A percentile compares a stretch with the other conserved stretches of the same genome.
phyloP scores from a whole-genome alignment of 2,329 filamentous ascomycete genomes.

The Aspergillus glaucus region DNA sequence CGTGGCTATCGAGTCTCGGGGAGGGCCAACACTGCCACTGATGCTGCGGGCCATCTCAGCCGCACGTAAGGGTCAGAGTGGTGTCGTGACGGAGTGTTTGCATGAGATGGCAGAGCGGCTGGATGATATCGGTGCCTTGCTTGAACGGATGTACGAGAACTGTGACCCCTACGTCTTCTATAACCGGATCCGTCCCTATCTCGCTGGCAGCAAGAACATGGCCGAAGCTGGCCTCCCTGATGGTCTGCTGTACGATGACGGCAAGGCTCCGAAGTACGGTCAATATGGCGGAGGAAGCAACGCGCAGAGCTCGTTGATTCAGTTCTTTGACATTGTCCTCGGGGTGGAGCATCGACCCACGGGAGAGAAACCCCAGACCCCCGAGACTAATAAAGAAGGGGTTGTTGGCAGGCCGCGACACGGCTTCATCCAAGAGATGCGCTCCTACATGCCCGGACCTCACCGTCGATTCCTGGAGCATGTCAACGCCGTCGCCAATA shows the following conservation, averaged over 20 bases:
- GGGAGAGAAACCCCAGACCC: constrained; percentile 52
- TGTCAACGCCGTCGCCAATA: constrained; percentile 73
- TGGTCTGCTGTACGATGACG: constrained; percentile 83
- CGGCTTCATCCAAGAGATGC: constrained; percentile 97
- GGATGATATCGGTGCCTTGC: constrained; percentile 71
- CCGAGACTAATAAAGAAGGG: constrained; percentile 35
- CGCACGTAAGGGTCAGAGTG: constrained; percentile 62
- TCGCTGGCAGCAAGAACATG: constrained; percentile 98
- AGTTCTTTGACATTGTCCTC: constrained; percentile 92
- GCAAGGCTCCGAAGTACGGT: constrained; percentile 62
- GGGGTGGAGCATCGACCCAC: constrained; percentile 88
- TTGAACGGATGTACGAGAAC: constrained; percentile 88
- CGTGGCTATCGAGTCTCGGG: constrained; percentile 89
- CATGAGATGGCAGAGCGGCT: constrained; percentile 77
- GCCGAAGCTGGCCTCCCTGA: constrained; percentile 80
- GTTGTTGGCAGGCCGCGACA: constrained; percentile 54
- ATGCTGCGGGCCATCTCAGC: constrained; percentile 85
- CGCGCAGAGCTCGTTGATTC: constrained; percentile 91
- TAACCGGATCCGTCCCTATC: constrained; percentile 87
- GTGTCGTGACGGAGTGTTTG: constrained; percentile 70
- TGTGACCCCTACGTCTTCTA: constrained; percentile 96
- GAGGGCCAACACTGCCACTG: constrained; percentile 75
- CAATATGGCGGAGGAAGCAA: constrained; percentile 94
- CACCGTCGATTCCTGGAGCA: constrained; percentile 85
- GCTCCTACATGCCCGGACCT: constrained; percentile 89